Base-by-base conservation (phyloP, 1,284 basidiomycete species). In the Albatrellus sp. region DNA sequence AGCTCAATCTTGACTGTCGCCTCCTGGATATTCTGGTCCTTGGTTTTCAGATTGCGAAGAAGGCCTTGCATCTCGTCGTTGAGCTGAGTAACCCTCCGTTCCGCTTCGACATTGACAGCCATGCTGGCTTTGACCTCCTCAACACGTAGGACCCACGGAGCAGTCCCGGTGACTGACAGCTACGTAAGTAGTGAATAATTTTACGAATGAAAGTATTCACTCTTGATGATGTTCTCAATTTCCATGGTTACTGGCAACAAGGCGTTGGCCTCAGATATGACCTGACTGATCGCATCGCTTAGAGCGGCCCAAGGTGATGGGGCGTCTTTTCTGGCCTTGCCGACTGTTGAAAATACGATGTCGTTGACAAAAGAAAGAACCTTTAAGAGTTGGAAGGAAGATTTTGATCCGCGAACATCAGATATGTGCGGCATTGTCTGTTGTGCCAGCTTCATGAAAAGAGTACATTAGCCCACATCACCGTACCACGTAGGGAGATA, bases 1-100 rank as follows among this genome's bases (percentile, higher is more conserved):
- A 94, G 75, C 60, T 97, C 90, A 46, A 97, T 88, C 70, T 93
- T 98, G 49, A 98, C 90, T 5, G 69, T 68, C 5, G 80, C 71
- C 59, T 98, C 96, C 62, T 98, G 90, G 42, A 92, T 77, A 32
- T 65, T 76, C 68, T 96, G 89, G 51, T 98, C 94, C 63, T 90
- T 80, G 36, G 77, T 66, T 59, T 85, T 86, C 57, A 97, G 73
- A 45, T 77, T 88, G 24, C 90, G 81, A 28, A 83, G 73, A 46
- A 97, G 76, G 29, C 85, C 85, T 56, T 90, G 83, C 49, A 93
- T 77, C 60, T 98, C 90, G 49, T 96, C 92, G 49, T 81, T 83
- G 20, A 96, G 73, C 52, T 89, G 82, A 3, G 77, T 67, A 8
- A 92, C 79, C 60, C 89, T 89, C 40, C 83, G 75, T 60, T 98